Conservation (phyloP, 2,329 filamentous ascomycete species). For the Penicillium nordicum region DNA sequence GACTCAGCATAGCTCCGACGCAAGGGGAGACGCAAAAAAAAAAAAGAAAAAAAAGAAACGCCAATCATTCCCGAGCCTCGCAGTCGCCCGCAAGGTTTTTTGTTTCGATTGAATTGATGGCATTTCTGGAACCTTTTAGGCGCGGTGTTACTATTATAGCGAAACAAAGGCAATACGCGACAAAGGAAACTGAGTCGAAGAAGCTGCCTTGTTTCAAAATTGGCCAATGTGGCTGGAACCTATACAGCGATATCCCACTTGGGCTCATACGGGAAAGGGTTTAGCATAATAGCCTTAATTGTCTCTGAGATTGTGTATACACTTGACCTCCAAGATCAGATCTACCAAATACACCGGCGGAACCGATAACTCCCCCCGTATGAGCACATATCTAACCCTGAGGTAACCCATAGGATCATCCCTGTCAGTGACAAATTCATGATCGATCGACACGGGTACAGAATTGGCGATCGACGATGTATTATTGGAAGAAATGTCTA, state of each 20-base stretch:
- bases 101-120: background rate
- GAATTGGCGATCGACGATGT: constrained; percentile 11
- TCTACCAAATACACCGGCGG: background rate
- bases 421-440: constrained; percentile 21
- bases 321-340: background rate
- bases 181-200: background rate
- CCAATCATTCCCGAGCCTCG: constrained; percentile 10
- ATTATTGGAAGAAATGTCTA: constrained; percentile 6
- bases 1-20: constrained; percentile 21
- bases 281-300: background rate
- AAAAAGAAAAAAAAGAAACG: constrained; percentile 6
- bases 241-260: too few relatives aligned
- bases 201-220: background rate
- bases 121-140: background rate
- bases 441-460: constrained; percentile 14
- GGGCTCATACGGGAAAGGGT: background rate
- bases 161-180: background rate
- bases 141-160: background rate
- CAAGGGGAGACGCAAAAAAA: constrained; percentile 17
- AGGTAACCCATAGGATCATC: constrained; percentile 10
- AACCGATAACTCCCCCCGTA: background rate
- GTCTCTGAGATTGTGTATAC: background rate
- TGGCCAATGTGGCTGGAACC: background rate
- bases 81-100: constrained; percentile 14
- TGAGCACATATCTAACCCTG: constrained; percentile 6